Conservation (phyloP, 2,329 filamentous ascomycete genomes). For the Rosellinia necatrix region DNA sequence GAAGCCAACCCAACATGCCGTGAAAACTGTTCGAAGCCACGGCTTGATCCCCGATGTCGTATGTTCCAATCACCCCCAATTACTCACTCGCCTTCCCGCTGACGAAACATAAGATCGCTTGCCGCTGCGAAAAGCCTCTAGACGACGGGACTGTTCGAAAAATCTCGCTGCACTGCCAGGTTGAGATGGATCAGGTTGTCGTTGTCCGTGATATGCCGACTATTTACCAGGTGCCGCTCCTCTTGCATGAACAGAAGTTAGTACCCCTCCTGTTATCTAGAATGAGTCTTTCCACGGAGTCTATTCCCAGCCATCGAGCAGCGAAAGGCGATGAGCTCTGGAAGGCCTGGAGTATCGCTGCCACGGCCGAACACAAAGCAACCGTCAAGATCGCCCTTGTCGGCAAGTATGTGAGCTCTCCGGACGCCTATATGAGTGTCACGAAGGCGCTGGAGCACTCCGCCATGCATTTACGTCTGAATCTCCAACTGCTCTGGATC, state of each 20-base stretch:
- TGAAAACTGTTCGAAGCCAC: conserved; percentile 80
- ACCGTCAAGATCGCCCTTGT: conserved; percentile 83
- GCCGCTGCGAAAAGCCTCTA: conserved; percentile 81
- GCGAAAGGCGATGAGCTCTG: conserved; percentile 72
- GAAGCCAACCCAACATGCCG: conserved; percentile 92
- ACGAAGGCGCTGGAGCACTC: conserved; percentile 87
- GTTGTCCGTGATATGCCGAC: conserved; percentile 88
- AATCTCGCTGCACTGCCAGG: conserved; percentile 87
- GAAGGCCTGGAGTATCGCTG: conserved; percentile 78
- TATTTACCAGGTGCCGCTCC: conserved; percentile 93
- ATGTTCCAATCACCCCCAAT: conserved; percentile 33
- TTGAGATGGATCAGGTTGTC: conserved; percentile 82
- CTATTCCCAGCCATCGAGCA: conserved; percentile 57
- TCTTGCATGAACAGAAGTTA: conserved; percentile 82
- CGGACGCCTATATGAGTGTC: conserved; percentile 85
- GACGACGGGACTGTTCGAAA: conserved; percentile 78
- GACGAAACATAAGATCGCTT: conserved; percentile 71
- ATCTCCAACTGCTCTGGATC: conserved; percentile 81
- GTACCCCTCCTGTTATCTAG: conserved; percentile 64
- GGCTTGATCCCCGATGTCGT: conserved; percentile 75
- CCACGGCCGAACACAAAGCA: conserved; percentile 68
- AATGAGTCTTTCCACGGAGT: conserved; percentile 65
- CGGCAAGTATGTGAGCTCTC: conserved; percentile 85
- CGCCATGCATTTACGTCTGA: conserved; percentile 81
- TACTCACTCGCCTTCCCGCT: too few species aligned